These are phyloP conservation scores for Lichenothelia convexa DNA, from an alignment of 495 filamentous ascomycete genomes.

Conservation along the genomic window DNA sequence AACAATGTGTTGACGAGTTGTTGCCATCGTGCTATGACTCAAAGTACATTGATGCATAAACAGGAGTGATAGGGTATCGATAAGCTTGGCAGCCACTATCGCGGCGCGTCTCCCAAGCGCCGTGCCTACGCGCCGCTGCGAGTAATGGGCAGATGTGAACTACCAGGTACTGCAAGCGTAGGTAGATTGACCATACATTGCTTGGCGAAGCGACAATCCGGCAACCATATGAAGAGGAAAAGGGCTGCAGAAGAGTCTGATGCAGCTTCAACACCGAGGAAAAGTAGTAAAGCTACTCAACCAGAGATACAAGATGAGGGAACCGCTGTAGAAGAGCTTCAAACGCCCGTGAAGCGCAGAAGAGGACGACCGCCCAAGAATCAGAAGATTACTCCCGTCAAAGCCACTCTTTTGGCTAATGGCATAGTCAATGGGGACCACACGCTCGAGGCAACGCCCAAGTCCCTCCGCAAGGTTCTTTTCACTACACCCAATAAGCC, in stretches of 20 bases:
- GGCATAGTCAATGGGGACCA: constrained; percentile 2
- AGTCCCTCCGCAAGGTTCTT: constrained; percentile 11
- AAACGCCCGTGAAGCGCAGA: constrained; percentile 9
- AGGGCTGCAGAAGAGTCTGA: constrained; percentile 4
- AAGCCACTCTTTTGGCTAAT: constrained; percentile 4
- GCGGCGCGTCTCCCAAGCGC: no score
- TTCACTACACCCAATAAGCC: constrained; percentile 10
- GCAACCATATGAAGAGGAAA: constrained; percentile 5
- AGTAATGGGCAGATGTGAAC: no score
- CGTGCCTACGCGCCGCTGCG: no score
- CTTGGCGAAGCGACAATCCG: no score
- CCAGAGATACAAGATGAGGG: background rate
- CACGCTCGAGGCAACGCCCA: constrained; percentile 5
- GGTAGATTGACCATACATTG: no score
- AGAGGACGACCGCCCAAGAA: no score
- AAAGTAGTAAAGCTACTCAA: constrained; percentile 1
- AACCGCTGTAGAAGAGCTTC: background rate
- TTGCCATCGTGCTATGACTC: no score
- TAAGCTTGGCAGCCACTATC: no score
- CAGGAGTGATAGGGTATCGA: no score
- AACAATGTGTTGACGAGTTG: no score
- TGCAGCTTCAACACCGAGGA: constrained; percentile 8
- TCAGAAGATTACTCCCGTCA: background rate
- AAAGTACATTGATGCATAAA: no score
- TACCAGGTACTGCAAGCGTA: no score